Evolutionary conservation across 1,139 yeast genomes (phyloP).

Genomic region (Taphrina communis): DNA sequence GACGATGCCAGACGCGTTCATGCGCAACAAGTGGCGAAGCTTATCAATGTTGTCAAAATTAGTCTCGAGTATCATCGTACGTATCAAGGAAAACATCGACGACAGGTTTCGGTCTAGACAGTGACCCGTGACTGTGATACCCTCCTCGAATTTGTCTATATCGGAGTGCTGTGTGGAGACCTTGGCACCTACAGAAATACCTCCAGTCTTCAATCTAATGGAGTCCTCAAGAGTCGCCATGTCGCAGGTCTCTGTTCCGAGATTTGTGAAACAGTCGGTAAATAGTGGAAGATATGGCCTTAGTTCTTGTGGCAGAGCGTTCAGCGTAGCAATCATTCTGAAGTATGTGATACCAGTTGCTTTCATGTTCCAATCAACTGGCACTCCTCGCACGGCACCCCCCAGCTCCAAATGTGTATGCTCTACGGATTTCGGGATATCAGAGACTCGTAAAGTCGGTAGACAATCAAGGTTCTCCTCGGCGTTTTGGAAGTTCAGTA

Average conservation of each 20-base stretch:
- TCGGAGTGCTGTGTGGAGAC: conserved; percentile 64
- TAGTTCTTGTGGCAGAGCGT: conserved; percentile 62
- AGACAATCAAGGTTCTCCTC: conserved; percentile 76
- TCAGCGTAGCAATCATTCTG: conserved; percentile 63
- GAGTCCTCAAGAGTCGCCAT: conserved; percentile 85
- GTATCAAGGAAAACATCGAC: conserved; percentile 69
- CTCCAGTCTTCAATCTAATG: conserved; percentile 84
- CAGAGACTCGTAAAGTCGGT: conserved; percentile 75
- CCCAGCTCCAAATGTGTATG: conserved; percentile 50
- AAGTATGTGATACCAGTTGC: conserved; percentile 78
- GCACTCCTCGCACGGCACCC: conserved; percentile 44
- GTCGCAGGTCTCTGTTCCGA: conserved; percentile 74
- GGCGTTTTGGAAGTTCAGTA: conserved; percentile 68
- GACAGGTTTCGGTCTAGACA: conserved; percentile 70
- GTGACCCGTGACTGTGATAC: conserved; percentile 68
- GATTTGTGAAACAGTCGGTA: conserved; percentile 76
- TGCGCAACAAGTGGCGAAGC: conserved; percentile 72
- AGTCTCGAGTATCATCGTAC: conserved; percentile 70
- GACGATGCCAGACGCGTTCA: conserved; percentile 61
- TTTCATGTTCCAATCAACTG: conserved; percentile 53
- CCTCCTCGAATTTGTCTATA: conserved; percentile 57
- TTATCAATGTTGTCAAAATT: conserved; percentile 73
- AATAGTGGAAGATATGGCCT: conserved; percentile 77
- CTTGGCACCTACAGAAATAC: conserved; percentile 66
- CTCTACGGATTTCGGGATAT: conserved; percentile 69